phyloP scores from a whole-genome alignment of 2,329 filamentous ascomycete species.

The Zymoseptoria ardabiliae region DNA sequence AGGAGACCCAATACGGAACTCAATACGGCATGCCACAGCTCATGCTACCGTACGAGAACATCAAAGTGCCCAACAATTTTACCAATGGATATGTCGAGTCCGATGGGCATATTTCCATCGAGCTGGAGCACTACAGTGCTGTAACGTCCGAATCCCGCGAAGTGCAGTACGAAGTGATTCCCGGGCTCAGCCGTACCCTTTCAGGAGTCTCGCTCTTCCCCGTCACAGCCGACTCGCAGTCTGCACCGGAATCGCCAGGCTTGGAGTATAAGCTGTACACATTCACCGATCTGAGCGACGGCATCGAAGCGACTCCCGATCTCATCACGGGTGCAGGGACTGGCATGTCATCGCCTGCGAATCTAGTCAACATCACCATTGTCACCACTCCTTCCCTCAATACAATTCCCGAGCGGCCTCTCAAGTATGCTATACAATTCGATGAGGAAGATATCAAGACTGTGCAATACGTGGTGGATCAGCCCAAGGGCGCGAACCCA shows the following conservation, averaged over 20 bases:
- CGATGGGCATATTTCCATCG: constrained; percentile 38
- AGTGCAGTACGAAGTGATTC: constrained; percentile 47
- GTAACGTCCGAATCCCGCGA: constrained; percentile 19
- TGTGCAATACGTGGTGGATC: constrained; percentile 24
- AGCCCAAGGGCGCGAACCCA: constrained; percentile 29
- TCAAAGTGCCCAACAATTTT: constrained; percentile 45
- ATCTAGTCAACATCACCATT: constrained; percentile 32
- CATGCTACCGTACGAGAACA: constrained; percentile 49
- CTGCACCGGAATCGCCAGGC: constrained; percentile 46
- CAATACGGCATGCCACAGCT: constrained; percentile 38
- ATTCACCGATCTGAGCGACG: constrained; percentile 41
- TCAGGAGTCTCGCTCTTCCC: constrained; percentile 53
- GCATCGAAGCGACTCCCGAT: neutral
- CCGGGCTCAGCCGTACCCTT: constrained; percentile 51
- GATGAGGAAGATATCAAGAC: constrained; percentile 20
- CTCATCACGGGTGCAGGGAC: neutral
- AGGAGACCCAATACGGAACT: constrained; percentile 31
- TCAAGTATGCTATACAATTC: constrained; percentile 35
- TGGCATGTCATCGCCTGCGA: constrained; percentile 29
- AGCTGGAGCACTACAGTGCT: constrained; percentile 28
- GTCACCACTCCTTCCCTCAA: constrained; percentile 24
- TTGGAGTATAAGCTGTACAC: constrained; percentile 57
- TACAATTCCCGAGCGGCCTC: constrained; percentile 20
- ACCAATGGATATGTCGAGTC: constrained; percentile 55
- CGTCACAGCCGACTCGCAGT: constrained; percentile 22